Conservation (phyloP, 768 basidiomycete genomes). For the Rickenella mellea region DNA sequence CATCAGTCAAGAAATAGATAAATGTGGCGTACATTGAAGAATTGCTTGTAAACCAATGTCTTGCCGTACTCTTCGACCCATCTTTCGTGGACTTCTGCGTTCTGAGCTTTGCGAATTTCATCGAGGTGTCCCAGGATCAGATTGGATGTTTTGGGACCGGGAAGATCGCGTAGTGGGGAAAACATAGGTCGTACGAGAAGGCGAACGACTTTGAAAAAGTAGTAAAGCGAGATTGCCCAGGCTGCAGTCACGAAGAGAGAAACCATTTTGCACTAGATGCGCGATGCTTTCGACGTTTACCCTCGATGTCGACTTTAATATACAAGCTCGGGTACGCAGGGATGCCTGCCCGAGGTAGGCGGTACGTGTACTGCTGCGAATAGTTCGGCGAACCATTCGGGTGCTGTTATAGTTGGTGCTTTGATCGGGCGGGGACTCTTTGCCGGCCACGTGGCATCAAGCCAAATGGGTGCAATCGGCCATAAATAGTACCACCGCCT, state of each 20-base stretch:
- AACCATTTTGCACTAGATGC: too few species aligned
- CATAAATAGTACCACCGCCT: too few species aligned
- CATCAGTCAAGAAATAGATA: background rate
- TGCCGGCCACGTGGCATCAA: too few species aligned
- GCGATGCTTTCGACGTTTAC: too few species aligned
- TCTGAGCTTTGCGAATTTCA: conserved; percentile 32
- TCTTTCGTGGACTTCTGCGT: conserved; percentile 26
- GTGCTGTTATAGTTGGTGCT: too few species aligned
- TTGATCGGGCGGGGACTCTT: too few species aligned
- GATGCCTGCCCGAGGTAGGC: too few species aligned
- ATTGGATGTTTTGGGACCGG: conserved; percentile 38
- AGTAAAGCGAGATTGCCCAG: background rate
- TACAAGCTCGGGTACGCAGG: too few species aligned
- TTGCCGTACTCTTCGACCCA: conserved; percentile 42
- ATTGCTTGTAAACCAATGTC: conserved; percentile 32
- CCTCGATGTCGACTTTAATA: too few species aligned
- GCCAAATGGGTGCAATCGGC: too few species aligned
- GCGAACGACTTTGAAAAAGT: background rate
- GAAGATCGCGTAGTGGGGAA: conserved; percentile 40
- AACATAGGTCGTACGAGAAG: background rate
- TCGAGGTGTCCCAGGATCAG: conserved; percentile 39
- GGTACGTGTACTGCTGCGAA: too few species aligned
- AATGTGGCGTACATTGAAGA: conserved; percentile 32
- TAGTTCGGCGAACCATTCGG: too few species aligned
- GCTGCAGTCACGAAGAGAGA: background rate